Evolutionary conservation across 345 rosid genomes (phyloP).

Genomic region (Trapa bicornis): DNA sequence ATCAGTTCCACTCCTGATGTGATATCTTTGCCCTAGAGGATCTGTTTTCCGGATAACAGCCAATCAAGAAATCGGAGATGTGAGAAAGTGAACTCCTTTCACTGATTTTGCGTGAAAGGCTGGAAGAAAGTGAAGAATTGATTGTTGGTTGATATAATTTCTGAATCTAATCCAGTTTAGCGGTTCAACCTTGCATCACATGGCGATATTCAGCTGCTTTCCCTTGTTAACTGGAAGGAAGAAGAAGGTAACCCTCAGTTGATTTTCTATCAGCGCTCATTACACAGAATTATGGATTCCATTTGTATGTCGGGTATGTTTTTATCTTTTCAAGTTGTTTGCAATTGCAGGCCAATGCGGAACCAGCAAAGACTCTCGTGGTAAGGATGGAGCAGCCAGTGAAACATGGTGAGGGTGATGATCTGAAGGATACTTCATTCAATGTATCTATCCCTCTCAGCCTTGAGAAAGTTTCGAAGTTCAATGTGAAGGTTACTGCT

Average conservation of each 20-base stretch:
- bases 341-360: constrained; percentile 5
- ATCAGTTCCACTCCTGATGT: constrained; percentile 5
- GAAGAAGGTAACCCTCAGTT: constrained; percentile 44
- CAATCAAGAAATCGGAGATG: constrained; percentile 18
- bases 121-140: neutral
- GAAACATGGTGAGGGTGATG: constrained; percentile 36
- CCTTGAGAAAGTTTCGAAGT: constrained; percentile 10
- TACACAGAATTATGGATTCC: neutral
- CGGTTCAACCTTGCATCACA: neutral
- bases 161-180: neutral
- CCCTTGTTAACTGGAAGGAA: constrained; percentile 17
- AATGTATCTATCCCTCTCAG: constrained; percentile 18
- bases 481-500: constrained; percentile 19
- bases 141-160: neutral
- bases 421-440: constrained; percentile 26
- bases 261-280: neutral
- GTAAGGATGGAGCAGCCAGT: constrained; percentile 39
- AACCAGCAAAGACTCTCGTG: constrained; percentile 22
- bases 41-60: constrained; percentile 6
- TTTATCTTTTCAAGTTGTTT: neutral
- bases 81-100: constrained; percentile 6
- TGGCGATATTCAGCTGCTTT: constrained; percentile 48
- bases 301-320: neutral
- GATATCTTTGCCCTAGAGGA: neutral
- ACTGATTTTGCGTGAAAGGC: neutral